These are phyloP conservation scores for Penicillium corylophilum DNA, from an alignment of 2,329 filamentous ascomycete genomes.

Conservation along the genomic window DNA sequence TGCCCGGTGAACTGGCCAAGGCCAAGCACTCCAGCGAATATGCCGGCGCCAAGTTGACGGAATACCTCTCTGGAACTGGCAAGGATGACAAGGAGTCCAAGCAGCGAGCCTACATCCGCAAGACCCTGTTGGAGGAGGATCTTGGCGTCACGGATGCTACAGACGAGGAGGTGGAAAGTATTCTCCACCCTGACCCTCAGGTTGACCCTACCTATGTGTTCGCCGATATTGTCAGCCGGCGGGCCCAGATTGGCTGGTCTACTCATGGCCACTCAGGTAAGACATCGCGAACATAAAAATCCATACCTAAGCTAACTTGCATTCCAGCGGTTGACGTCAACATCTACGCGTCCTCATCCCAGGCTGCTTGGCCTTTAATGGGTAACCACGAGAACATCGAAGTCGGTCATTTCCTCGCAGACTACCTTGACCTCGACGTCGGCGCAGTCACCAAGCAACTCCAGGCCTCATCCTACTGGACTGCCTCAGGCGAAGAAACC, in stretches of 20 bases:
- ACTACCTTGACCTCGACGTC: conserved; percentile 79
- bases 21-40: conserved; percentile 73
- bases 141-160: conserved; percentile 76
- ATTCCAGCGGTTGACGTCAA: conserved; percentile 81
- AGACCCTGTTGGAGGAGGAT: conserved; percentile 64
- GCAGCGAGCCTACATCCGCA: conserved; percentile 62
- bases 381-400: conserved; percentile 97
- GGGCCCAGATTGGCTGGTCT: conserved; percentile 88
- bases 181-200: conserved; percentile 59
- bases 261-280: conserved; percentile 80
- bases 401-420: conserved; percentile 74
- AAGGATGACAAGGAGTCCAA: conserved; percentile 47
- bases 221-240: conserved; percentile 80
- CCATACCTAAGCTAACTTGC: conserved; percentile 1
- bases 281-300: background rate
- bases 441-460: conserved; percentile 75
- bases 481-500: conserved; percentile 17
- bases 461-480: conserved; percentile 35
- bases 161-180: conserved; percentile 65
- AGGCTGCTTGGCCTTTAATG: conserved; percentile 60
- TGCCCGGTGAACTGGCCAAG: conserved; percentile 76
- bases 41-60: conserved; percentile 61
- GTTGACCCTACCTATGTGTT: conserved; percentile 63
- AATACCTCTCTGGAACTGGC: conserved; percentile 53
- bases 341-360: conserved; percentile 78